Conservation (phyloP, 2,329 filamentous ascomycete species). For the Fusarium concolor region DNA sequence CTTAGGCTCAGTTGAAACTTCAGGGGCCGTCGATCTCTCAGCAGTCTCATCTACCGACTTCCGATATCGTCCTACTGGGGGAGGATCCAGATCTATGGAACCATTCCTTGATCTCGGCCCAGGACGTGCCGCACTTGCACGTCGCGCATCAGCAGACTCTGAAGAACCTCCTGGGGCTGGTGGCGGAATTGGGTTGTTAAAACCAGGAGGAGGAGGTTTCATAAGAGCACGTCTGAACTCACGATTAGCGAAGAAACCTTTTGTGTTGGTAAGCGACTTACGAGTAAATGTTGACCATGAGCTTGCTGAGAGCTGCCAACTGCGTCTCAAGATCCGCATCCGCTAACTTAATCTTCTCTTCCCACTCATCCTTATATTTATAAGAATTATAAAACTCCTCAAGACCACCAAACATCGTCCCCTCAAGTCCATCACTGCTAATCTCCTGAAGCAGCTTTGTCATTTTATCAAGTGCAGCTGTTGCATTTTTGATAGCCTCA, state of each 20-base stretch:
- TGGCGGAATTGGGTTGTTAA: slow-evolving; percentile 23
- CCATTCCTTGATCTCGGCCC: not conserved
- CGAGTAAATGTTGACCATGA: slow-evolving; percentile 52
- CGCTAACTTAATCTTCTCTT: slow-evolving; percentile 48
- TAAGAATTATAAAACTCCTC: slow-evolving; percentile 52
- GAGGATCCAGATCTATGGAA: slow-evolving; percentile 29
- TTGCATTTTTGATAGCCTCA: slow-evolving; percentile 43
- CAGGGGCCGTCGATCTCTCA: not conserved
- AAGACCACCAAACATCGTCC: slow-evolving; percentile 37
- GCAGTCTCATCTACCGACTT: not conserved
- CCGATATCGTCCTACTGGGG: slow-evolving; percentile 13
- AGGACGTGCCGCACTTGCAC: not conserved
- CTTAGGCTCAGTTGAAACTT: not conserved
- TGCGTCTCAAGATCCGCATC: slow-evolving; percentile 48
- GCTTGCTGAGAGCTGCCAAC: slow-evolving; percentile 42
- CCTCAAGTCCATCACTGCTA: slow-evolving; percentile 40
- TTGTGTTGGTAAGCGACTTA: slow-evolving; percentile 24
- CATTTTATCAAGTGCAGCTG: slow-evolving; percentile 45
- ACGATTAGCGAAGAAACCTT: not conserved
- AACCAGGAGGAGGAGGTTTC: slow-evolving; percentile 44
- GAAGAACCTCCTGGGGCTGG: slow-evolving; percentile 20
- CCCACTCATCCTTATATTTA: slow-evolving; percentile 49
- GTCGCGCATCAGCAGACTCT: not conserved
- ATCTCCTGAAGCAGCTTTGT: slow-evolving; percentile 48
- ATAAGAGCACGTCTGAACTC: slow-evolving; percentile 44